Evolutionary conservation across 139 green algal genomes (phyloP).

Genomic region (Volvox africanus): DNA sequence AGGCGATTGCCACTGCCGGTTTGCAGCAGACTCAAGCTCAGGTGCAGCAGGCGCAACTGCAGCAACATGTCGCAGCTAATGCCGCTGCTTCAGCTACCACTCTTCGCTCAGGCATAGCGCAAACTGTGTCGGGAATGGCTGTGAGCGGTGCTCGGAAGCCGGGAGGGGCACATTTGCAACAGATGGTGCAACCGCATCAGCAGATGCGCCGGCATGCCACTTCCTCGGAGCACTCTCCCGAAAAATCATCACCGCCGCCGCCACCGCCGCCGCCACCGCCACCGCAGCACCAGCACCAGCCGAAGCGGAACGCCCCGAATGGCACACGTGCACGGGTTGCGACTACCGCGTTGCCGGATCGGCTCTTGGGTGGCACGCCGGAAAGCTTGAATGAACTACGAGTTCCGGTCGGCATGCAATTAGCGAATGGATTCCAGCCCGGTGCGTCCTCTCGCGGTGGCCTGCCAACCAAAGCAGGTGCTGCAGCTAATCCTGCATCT

Average conservation of each 20-base stretch:
- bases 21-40: not conserved
- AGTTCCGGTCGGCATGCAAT: not conserved
- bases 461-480: not conserved
- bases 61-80: not conserved
- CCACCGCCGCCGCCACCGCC: no score
- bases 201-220: constrained; percentile 39
- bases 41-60: constrained; percentile 5
- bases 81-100: not conserved
- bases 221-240: not conserved
- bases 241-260: not conserved
- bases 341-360: not conserved
- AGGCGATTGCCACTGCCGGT: not conserved
- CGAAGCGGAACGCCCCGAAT: constrained; percentile 12
- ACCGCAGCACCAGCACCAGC: not conserved
- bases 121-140: not conserved
- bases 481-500: not conserved
- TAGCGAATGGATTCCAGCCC: not conserved
- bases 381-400: not conserved
- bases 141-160: not conserved
- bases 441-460: not conserved
- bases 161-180: not conserved
- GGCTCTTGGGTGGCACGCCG: not conserved
- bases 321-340: not conserved
- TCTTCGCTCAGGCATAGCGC: not conserved
- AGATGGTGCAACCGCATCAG: constrained; percentile 5